Evolutionary conservation across 2,329 filamentous ascomycete genomes (phyloP), one percentile per base, ranked within the genome.

Genomic region (Claviceps africana): DNA sequence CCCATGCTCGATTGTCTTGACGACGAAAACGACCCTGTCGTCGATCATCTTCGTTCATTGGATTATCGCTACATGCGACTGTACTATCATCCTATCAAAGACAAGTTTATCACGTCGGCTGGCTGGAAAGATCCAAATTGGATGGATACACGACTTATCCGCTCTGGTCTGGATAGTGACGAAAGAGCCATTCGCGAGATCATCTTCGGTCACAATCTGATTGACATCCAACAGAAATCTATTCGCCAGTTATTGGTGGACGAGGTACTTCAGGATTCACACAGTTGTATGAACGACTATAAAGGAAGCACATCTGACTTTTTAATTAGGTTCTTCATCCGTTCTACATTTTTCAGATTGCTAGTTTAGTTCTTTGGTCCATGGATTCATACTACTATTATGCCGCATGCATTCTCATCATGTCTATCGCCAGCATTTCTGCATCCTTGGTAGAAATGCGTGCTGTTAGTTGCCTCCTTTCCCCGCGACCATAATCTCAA

Each of bases 361-460:
- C 90, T 47, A 97, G 93, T 72, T 73, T 98, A 58, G 69, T 95
- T 42, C 79, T 98, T 3, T 98, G 93, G 93, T 96, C 91, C 10
- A 65, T 96, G 59, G 93, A 98, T 63, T 78, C 94, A 61, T 98
- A 98, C 67, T 98, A 96, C 65, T 98, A 97, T 70, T 98, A 98
- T 67, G 93, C 93, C 4, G 77, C 83, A 17, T 95, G 90, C 65
- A 98, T 98, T 60, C 95, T 98, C 60, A 64, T 91, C 55, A 97
- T 98, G 67, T 98, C 94, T 0, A 78, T 93, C 45, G 86, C 89
- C 59, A 97, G 91, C 67, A 96, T 98, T 61, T 79, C 81, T 4
- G 85, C 89, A 1, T 96, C 93, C 0, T 76, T 98, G 15, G 69
- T 96, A 53, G 94, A 98, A 69, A 98, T 93, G 1, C 84, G 83